phyloP scores from a whole-genome alignment of 2,329 filamentous ascomycete genomes.

The Hirsutella thompsonii region DNA sequence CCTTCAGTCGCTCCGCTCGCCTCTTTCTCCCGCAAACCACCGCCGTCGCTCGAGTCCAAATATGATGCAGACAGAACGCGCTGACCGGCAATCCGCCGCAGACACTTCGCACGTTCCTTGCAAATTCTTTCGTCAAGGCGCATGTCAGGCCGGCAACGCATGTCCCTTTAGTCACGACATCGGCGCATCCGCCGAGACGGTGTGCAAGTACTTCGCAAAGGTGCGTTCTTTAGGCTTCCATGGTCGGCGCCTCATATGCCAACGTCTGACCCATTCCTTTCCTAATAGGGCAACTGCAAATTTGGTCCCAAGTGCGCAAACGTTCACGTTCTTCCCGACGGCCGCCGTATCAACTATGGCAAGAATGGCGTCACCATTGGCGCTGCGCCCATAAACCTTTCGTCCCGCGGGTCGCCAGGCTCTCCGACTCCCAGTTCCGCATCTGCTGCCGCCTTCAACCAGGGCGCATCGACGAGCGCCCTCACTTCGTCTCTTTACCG shows the following conservation, averaged over 20 bases:
- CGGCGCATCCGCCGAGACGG: slow-evolving; percentile 69
- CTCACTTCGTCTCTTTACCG: slow-evolving; percentile 46
- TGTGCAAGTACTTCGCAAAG: slow-evolving; percentile 99
- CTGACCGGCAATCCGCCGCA: slow-evolving; percentile 21
- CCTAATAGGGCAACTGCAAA: slow-evolving; percentile 81
- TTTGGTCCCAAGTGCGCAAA: slow-evolving; percentile 97
- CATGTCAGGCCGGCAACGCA: slow-evolving; percentile 88
- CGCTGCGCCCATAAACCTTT: slow-evolving; percentile 45
- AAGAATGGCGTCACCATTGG: slow-evolving; percentile 56
- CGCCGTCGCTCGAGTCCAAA: neutral
- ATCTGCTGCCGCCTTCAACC: slow-evolving; percentile 17
- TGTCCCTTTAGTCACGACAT: slow-evolving; percentile 96
- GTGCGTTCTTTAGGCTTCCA: slow-evolving; percentile 31
- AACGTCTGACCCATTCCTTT: slow-evolving; percentile 1
- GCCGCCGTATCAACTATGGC: slow-evolving; percentile 75
- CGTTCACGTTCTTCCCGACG: slow-evolving; percentile 88
- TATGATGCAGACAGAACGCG: neutral
- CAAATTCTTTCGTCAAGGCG: slow-evolving; percentile 97
- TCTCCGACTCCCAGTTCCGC: slow-evolving; percentile 28
- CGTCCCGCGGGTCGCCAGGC: slow-evolving; percentile 46
- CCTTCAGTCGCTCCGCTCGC: neutral
- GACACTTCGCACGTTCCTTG: slow-evolving; percentile 96
- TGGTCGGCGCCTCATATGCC: neutral
- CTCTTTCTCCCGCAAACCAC: neutral
- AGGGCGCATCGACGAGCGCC: slow-evolving; percentile 46